Evolutionary conservation across 2,329 filamentous ascomycete genomes (phyloP), one percentile per base, ranked within the genome.

Genomic region (Trichoderma guizhouense): DNA sequence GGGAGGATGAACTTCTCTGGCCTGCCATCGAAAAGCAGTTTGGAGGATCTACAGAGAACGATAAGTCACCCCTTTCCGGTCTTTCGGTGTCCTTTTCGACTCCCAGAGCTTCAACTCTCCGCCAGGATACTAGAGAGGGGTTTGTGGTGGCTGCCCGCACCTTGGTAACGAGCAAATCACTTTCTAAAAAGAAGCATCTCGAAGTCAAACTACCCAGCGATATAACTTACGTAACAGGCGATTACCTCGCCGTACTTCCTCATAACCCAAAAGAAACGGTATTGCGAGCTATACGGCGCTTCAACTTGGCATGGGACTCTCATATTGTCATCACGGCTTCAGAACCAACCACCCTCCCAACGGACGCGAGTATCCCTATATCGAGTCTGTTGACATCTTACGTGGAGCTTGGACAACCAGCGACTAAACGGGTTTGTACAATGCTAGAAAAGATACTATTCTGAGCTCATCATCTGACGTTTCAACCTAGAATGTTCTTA

Each of bases 191-290:
- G 24, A 34, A 1, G 14, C 60, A 63, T 63, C n/a, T 63, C 12
- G 66, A 69, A 8, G 30, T 69, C n/a, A 34, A 11, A 24, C 55
- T 69, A 21, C 53, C 66, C 11, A 30, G n/a, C 7, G 24, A 55
- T 14, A 28, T 12, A 30, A 43, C 18, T 21, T 69, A 69, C 66
- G 6, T 32, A 21, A 24, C 66, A 30, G 66, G 66, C 7, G 66
- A 69, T 14, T 69, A 69, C 21, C 32, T 69, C 18, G 66, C 60
- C 14, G 66, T 69, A 7, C 66, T 61, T n/a, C 53, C 53, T 26
- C 55, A 36, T 11, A 69, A 69, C 11, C 12, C 66, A 18, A 55
- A 69, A 2, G 66, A 69, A 26, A 43, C 28, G 3, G 55, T 69
- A 12, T 69, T 21, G 21, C 34, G 66, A 7, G 30, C 60, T 15